Base-by-base conservation (phyloP, 2,329 filamentous ascomycete species). In the Pseudocercospora eumusae region DNA sequence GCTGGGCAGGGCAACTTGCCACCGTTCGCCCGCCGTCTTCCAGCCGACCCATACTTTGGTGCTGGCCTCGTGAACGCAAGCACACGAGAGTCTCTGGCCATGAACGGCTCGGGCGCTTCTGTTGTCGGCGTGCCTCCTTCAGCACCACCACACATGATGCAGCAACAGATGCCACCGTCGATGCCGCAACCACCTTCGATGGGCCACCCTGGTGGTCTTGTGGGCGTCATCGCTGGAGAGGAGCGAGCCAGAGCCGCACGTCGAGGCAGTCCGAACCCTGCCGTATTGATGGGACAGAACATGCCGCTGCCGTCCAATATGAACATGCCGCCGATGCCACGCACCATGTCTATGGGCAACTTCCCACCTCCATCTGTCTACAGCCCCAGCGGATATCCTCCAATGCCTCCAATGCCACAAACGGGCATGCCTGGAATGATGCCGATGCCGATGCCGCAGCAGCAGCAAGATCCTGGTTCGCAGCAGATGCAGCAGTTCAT, bases 191-290 rank as follows among this genome's bases (percentile, higher is more conserved):
- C 64, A 18, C 53, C 62, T n/a, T 60, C 64, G 40, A 65, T 64
- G 60, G 73, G 80, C 8, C 88, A 88, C 15, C 88, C 89, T 0
- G 91, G 90, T 45, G 92, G 92, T 10, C 82, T 96, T 10, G 89
- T 96, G 20, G 92, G 92, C 9, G 91, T 96, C 8, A 96, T 96
- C 76, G 91, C 91, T 33, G 89, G 81, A 57, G 92, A 96, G 76
- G 92, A 96, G 75, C 84, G 91, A 53, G 88, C 89, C 44, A 84
- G 88, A 66, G 91, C 91, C 28, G 82, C 91, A 81, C 83, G 92
- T 69, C 83, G 92, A 71, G 91, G 90, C 33, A 95, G 89, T 70
- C 90, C 91, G 3, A 90, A 89, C 62, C 75, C 86, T 11, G 64
- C 66, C 18, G 69, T 69, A 18, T 18, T 63, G 11, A 56, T 54